Percentiles rank a stretch among this genome's conserved stretches.
phyloP scores from a whole-genome alignment of 306 rosid species.

The Erythrophleum fordii region DNA sequence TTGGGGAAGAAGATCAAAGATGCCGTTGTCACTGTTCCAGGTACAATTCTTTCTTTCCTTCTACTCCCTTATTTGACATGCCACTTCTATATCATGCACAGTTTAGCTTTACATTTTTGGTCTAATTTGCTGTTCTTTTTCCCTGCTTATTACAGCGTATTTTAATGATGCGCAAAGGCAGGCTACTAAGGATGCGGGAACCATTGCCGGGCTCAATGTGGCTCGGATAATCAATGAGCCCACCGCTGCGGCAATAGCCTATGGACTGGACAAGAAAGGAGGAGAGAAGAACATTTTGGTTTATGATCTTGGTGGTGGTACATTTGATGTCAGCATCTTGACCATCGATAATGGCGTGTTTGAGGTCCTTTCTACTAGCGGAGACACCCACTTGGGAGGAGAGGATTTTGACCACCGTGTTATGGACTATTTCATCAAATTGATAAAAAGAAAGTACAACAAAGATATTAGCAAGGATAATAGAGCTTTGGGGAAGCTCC shows the following conservation, averaged over 20 bases:
- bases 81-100: neutral
- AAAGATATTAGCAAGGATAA: constrained; percentile 59
- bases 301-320: constrained; percentile 71
- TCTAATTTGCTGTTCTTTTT: constrained; percentile 12
- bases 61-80: neutral
- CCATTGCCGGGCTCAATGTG: constrained; percentile 59
- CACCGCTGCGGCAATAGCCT: constrained; percentile 60
- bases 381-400: constrained; percentile 70
- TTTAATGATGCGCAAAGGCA: constrained; percentile 68
- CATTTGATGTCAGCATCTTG: constrained; percentile 71
- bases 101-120: neutral
- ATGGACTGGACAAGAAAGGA: constrained; percentile 58
- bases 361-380: constrained; percentile 61
- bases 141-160: constrained; percentile 46
- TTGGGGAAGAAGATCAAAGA: constrained; percentile 59
- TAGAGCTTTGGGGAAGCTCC: constrained; percentile 60
- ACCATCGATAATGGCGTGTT: constrained; percentile 64
- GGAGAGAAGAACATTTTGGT: constrained; percentile 55
- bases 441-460: constrained; percentile 57
- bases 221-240: constrained; percentile 60
- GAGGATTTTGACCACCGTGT: constrained; percentile 70
- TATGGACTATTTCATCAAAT: constrained; percentile 60
- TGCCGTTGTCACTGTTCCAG: constrained; percentile 64
- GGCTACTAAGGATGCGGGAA: constrained; percentile 60
- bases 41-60: constrained; percentile 22